These are phyloP conservation scores for Cytospora leucostoma DNA, from an alignment of 2,329 filamentous ascomycete species.

Conservation along the genomic window DNA sequence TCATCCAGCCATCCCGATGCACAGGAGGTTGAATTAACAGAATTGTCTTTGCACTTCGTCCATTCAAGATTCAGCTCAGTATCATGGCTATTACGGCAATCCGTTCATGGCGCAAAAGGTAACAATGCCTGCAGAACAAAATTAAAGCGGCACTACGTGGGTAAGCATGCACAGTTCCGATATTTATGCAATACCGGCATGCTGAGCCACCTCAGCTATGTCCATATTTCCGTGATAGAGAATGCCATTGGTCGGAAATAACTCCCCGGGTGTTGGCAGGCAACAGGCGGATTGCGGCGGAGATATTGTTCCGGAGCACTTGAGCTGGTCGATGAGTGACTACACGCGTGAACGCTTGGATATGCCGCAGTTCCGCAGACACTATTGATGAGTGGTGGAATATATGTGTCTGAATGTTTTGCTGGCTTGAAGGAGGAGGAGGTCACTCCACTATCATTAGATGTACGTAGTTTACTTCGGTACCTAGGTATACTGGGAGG, in stretches of 20 bases:
- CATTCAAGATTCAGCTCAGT: conserved; percentile 37
- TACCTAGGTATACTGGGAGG: too few relatives aligned
- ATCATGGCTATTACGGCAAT: conserved; percentile 31
- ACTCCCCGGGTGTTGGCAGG: conserved; percentile 30
- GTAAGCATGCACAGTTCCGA: conserved; percentile 35
- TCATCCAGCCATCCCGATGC: conserved; percentile 33
- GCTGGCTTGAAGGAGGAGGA: neutral
- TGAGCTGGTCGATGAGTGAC: conserved; percentile 28
- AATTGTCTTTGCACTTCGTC: conserved; percentile 26
- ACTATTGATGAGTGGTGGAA: conserved; percentile 40
- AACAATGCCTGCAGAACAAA: conserved; percentile 35
- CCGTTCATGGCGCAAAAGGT: conserved; percentile 35
- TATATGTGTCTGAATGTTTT: conserved; percentile 35
- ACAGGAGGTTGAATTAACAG: conserved; percentile 29
- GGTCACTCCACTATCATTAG: neutral
- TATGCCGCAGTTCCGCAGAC: conserved; percentile 39
- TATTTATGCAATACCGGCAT: conserved; percentile 31
- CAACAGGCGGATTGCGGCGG: conserved; percentile 29
- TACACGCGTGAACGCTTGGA: conserved; percentile 26
- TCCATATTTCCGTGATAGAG: conserved; percentile 27
- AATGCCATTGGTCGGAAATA: conserved; percentile 2
- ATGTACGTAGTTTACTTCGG: neutral
- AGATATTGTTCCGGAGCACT: conserved; percentile 34
- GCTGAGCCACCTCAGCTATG: conserved; percentile 32
- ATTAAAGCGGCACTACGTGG: conserved; percentile 33